Evolutionary conservation across 306 rosid genomes (phyloP), one percentile per base, ranked within the genome.

Genomic region (Quercus suber): DNA sequence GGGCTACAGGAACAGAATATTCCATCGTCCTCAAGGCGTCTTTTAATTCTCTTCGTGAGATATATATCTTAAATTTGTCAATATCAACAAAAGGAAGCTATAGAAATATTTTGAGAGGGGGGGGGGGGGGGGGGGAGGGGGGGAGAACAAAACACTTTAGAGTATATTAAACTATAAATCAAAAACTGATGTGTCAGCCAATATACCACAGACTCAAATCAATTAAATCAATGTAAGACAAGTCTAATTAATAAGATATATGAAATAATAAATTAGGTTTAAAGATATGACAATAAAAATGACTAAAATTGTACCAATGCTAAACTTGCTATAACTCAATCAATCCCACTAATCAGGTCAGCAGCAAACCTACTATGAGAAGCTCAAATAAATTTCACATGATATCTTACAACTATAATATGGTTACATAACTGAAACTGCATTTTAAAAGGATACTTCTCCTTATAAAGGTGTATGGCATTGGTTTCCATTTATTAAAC

Each of bases 371-470:
- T 30, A 43, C 41, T 5, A 13, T 21, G 19, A 56, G 7, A 74
- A 59, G 20, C 59, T 9, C 3, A 13, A 13, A 14, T 3, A 55
- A 67, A 6, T 41, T 57, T 71, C 51, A 63, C 27, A 60, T 4
- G 12, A 56, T 14, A 28, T 19, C 17, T 59, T 5, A 13, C 30
- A 5, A 59, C 37, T 1, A 59, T 27, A 73, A 6, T 35, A 49
- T 7, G 27, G 64, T 43, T 63, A 4, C 37, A 35, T 18, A 33
- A 7, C 20, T 73, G n/a, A 53, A 79, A 73, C 4, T 43, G 37
- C 49, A 74, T 11, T 71, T 72, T 10, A 71, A 76, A 84, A 94
- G 98, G 97, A 94, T 94, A 94, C 98, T 94, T 84, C 98, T 97
- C 81, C 86, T 94, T 41, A 94, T 92, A 73, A 84, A 91, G 67